Percentiles rank a stretch among this genome's conserved stretches.
Conservation (phyloP, 108 stramenopile species). For the Phaeodactylum tricornutum region DNA sequence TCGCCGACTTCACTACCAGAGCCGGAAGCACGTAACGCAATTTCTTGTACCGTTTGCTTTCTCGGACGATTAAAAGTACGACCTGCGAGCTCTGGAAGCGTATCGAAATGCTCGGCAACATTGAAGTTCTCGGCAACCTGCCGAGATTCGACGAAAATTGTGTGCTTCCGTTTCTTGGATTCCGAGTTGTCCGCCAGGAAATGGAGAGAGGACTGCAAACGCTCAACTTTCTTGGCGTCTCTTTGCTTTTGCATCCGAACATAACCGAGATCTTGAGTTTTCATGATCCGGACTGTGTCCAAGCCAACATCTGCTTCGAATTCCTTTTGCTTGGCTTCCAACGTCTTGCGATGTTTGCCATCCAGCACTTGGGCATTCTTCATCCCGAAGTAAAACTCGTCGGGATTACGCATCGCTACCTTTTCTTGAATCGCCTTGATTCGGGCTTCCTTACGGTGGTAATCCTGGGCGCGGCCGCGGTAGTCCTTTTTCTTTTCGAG, state of each 20-base stretch:
- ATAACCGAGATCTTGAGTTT: constrained; percentile 95
- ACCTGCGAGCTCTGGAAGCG: constrained; percentile 73
- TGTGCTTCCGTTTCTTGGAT: constrained; percentile 46
- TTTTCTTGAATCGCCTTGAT: constrained; percentile 63
- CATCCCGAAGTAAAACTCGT: constrained; percentile 99
- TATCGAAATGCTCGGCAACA: constrained; percentile 82
- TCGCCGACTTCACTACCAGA: constrained; percentile 12
- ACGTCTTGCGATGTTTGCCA: constrained; percentile 38
- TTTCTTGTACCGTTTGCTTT: constrained; percentile 1
- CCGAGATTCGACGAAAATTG: constrained; percentile 62
- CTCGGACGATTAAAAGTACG: constrained; percentile 75
- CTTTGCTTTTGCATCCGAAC: constrained; percentile 67
- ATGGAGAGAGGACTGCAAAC: constrained; percentile 71
- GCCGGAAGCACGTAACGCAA: constrained; percentile 1
- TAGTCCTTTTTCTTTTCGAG: constrained; percentile 98
- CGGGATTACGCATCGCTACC: constrained; percentile 90
- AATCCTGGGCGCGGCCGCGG: constrained; percentile 86
- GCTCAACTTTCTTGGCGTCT: constrained; percentile 70
- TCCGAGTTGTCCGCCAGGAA: constrained; percentile 29
- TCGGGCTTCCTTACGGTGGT: constrained; percentile 73
- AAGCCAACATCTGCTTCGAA: constrained; percentile 32
- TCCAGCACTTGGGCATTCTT: constrained; percentile 63
- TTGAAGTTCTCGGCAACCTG: constrained; percentile 65
- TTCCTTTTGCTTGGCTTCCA: constrained; percentile 35
- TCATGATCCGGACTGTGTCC: constrained; percentile 78